Evolutionary conservation across 805 yeast genomes (phyloP).

Genomic region (Hanseniaspora lachancei): DNA sequence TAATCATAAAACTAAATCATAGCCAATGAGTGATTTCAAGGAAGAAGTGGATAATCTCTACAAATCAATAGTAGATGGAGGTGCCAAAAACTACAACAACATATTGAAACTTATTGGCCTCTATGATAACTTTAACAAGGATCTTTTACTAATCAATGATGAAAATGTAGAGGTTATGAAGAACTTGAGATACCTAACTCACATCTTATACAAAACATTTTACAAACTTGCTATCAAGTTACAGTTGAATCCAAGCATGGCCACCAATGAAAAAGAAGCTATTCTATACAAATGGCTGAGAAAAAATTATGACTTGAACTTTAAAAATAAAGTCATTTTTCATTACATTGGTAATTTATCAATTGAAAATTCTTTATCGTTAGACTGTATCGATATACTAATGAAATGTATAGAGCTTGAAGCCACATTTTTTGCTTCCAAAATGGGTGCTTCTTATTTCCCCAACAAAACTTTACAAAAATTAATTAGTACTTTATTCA

Average conservation of each 20-base stretch:
- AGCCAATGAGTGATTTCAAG: constrained; percentile 10
- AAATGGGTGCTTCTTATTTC: constrained; percentile 43
- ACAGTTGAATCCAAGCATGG: constrained; percentile 20
- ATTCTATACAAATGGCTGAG: constrained; percentile 51
- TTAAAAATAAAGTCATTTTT: constrained; percentile 32
- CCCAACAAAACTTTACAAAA: constrained; percentile 41
- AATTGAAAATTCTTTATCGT: constrained; percentile 36
- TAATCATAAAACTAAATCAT: too few species aligned
- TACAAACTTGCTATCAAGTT: constrained; percentile 25
- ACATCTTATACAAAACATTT: constrained; percentile 24
- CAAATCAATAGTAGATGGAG: constrained; percentile 22
- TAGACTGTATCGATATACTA: constrained; percentile 41
- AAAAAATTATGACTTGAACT: constrained; percentile 39
- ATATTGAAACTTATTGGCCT: constrained; percentile 24
- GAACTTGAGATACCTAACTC: constrained; percentile 22
- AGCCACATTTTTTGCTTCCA: constrained; percentile 39
- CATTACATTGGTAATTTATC: constrained; percentile 30
- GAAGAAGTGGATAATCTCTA: constrained; percentile 22
- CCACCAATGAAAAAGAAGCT: constrained; percentile 33
- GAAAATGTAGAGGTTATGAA: constrained; percentile 18
- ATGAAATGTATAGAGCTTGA: constrained; percentile 48
- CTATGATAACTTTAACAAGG: constrained; percentile 7
- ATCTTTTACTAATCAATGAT: constrained; percentile 13
- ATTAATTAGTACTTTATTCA: constrained; percentile 30
- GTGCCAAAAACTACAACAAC: constrained; percentile 23